Base-by-base conservation (phyloP, 768 basidiomycete genomes). In the Ramaria sp. region DNA sequence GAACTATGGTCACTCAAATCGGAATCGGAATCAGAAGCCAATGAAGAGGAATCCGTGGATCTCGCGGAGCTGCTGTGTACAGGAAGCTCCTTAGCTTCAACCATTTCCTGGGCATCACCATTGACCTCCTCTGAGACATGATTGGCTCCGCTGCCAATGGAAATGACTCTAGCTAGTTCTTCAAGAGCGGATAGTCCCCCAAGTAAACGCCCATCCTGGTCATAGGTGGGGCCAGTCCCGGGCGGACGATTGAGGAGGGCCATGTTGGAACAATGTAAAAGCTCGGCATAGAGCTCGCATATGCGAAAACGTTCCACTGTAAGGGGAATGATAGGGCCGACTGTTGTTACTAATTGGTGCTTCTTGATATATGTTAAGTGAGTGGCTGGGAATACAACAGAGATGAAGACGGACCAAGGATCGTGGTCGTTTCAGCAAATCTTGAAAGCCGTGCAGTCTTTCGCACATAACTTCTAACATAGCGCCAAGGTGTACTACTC, bases 221-320 rank as follows among this genome's bases (percentile, higher is more conserved):
- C 90, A 68, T 91, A 93, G n/a, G 83, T 72, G 22, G 80, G 76
- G 47, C 81, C 78, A 55, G 78, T 83, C 48, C 86, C 83, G 0
- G 79, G 66, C 0, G 80, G 71, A 10, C 96, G 89, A 67, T 98
- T 98, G 27, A 98, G 76, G 22, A 98, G 79, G 5, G 89, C 84
- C 95, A 99, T 98, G 65, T 96, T 98, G 17, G 96, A 98, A 68
- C 93, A 96, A 66, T 99, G 96, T 24, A 98, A 73, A 5, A 99
- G 81, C 67, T 99, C 96, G 19, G 95, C 96, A 64, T 95, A 93
- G 12, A 99, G 76, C 69, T 99, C 96, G 71, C 92, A 90, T 63
- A 98, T 92, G 10, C 95, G 83, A 70, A 91, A 96, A 15, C 96
- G 85, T 68, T 98, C 96, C 58, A 94, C 82, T 1, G 96, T 97